A percentile compares a stretch with the other conserved stretches of the same genome.
phyloP scores from a whole-genome alignment of 352 stramenopile genomes.

The Phytopythium kandeliae region DNA sequence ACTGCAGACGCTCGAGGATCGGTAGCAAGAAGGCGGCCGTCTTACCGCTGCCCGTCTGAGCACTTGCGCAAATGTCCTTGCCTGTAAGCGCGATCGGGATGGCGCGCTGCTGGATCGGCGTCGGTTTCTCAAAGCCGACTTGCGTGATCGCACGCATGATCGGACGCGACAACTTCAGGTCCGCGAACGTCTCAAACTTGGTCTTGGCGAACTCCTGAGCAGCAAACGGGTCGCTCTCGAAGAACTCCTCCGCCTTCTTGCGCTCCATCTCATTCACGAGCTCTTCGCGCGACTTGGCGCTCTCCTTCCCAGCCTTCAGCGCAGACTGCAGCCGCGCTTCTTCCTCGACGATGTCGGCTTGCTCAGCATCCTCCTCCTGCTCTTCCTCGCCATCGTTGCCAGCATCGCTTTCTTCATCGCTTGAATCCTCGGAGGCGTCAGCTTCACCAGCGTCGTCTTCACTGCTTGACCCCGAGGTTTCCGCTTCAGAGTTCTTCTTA shows the following conservation, averaged over 20 bases:
- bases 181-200: slow-evolving; percentile 91
- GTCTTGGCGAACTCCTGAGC: slow-evolving; percentile 74
- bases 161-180: slow-evolving; percentile 96
- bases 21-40: slow-evolving; percentile 98
- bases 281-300: slow-evolving; percentile 46
- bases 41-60: slow-evolving; percentile 97
- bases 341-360: slow-evolving; percentile 69
- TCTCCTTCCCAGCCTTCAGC: slow-evolving; percentile 51
- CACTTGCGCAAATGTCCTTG: slow-evolving; percentile 97
- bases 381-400: slow-evolving; percentile 22
- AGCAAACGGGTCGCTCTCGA: slow-evolving; percentile 72
- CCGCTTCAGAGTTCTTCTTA: slow-evolving; percentile 14
- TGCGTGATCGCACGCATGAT: slow-evolving; percentile 95
- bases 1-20: slow-evolving; percentile 96
- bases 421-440: slow-evolving; percentile 1
- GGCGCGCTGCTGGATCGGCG: slow-evolving; percentile 90
- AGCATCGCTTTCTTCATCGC: slow-evolving; percentile 20
- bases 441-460: slow-evolving; percentile 15
- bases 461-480: slow-evolving; percentile 8
- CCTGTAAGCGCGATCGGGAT: slow-evolving; percentile 94
- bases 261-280: slow-evolving; percentile 70
- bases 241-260: slow-evolving; percentile 78
- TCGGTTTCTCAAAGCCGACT: slow-evolving; percentile 96
- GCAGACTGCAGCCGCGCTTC: slow-evolving; percentile 65
- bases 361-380: slow-evolving; percentile 36